phyloP scores from a whole-genome alignment of 177 flowering plant genomes.

The Vitis hybrid region DNA sequence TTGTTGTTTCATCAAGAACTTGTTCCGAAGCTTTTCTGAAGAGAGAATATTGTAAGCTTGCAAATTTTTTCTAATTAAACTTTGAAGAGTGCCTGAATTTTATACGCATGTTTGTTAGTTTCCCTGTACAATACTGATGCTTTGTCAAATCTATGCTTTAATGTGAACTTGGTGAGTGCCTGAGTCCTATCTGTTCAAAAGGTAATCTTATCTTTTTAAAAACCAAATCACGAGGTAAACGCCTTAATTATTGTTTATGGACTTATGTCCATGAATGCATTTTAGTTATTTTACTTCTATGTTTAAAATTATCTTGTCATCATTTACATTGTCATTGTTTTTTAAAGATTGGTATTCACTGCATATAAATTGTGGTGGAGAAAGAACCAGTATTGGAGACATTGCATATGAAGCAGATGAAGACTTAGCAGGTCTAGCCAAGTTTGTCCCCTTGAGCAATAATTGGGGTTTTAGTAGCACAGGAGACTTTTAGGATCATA shows the following conservation, averaged over 20 bases:
- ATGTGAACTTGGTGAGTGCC: slow-evolving; percentile 5
- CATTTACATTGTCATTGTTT: too few species aligned
- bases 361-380: slow-evolving; percentile 41
- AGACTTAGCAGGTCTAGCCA: slow-evolving; percentile 26
- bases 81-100: background rate
- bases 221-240: background rate
- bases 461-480: slow-evolving; percentile 44
- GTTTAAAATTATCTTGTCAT: too few species aligned
- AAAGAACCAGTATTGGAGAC: slow-evolving; percentile 1
- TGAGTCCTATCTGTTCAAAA: slow-evolving; percentile 13
- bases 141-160: too few species aligned
- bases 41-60: slow-evolving; percentile 21
- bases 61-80: background rate
- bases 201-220: too few species aligned
- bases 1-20: slow-evolving; percentile 21
- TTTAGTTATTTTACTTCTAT: too few species aligned
- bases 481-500: slow-evolving; percentile 29
- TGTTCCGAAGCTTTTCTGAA: slow-evolving; percentile 30
- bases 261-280: background rate
- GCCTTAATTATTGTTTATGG: background rate
- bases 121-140: too few species aligned
- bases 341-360: slow-evolving; percentile 19
- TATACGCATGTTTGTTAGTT: too few species aligned
- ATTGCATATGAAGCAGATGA: slow-evolving; percentile 32
- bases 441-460: slow-evolving; percentile 2